These are phyloP conservation scores for Alternaria viburni DNA, from an alignment of 2,329 filamentous ascomycete genomes.

Conservation along the genomic window DNA sequence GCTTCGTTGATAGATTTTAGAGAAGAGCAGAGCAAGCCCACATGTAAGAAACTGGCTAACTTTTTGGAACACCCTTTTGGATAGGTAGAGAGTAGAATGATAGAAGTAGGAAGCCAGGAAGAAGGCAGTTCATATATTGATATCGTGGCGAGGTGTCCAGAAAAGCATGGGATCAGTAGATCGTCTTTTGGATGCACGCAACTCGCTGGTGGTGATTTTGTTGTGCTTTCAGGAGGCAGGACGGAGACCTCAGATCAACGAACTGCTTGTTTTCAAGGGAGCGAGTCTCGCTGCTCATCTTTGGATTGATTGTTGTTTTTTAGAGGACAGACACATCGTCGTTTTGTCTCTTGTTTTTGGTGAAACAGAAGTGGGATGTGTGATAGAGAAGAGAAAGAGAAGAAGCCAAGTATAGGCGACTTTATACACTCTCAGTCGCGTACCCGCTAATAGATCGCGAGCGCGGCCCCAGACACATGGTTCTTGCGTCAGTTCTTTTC, in stretches of 20 bases:
- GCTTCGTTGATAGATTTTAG: neutral
- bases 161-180: neutral
- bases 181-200: no score
- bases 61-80: no score
- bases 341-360: no score
- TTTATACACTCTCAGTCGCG: neutral
- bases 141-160: neutral
- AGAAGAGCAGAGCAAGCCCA: neutral
- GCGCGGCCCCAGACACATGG: neutral
- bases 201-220: neutral
- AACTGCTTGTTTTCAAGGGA: neutral
- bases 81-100: neutral
- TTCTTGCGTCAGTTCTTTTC: no score
- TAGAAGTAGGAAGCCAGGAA: neutral
- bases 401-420: neutral
- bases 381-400: neutral
- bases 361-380: no score
- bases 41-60: no score
- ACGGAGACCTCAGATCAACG: neutral
- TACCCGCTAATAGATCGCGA: neutral
- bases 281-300: neutral
- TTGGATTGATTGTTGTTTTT: no score
- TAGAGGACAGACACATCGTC: no score
- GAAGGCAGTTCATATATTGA: neutral
- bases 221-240: neutral